phyloP scores from a whole-genome alignment of 495 filamentous ascomycete genomes.

The Aspergillus cavernicola region DNA sequence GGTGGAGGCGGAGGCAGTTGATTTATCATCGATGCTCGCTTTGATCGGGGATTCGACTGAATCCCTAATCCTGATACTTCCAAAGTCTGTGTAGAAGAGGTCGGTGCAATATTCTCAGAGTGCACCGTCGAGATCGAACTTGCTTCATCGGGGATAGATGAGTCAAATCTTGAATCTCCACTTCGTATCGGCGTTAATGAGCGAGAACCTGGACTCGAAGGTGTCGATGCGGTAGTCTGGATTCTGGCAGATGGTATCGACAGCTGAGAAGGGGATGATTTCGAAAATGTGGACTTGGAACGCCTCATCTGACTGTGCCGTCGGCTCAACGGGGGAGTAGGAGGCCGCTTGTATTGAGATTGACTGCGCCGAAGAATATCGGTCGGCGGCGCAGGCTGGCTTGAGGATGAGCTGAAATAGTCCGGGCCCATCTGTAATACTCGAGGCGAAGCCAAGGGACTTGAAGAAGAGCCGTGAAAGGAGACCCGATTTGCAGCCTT shows the following conservation, averaged over 20 bases:
- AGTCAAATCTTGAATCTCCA: conserved; percentile 8
- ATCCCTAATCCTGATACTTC: conserved; percentile 5
- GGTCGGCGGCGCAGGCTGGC: conserved; percentile 15
- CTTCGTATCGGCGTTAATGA: conserved; percentile 19
- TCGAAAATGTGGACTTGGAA: conserved; percentile 36
- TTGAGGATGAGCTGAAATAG: conserved; percentile 26
- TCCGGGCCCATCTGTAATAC: conserved; percentile 32
- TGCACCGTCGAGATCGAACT: not conserved
- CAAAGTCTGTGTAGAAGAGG: not conserved
- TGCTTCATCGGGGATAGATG: conserved; percentile 4
- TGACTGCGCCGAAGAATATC: conserved; percentile 34
- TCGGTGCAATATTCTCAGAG: conserved; percentile 5
- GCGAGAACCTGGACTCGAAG: conserved; percentile 32
- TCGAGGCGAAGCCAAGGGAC: conserved; percentile 18
- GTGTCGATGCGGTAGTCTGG: conserved; percentile 26
- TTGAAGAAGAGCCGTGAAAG: conserved; percentile 25
- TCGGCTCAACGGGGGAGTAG: conserved; percentile 47
- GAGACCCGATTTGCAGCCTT: conserved; percentile 29
- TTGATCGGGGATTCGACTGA: conserved; percentile 10
- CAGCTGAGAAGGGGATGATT: conserved; percentile 30
- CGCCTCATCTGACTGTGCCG: conserved; percentile 47
- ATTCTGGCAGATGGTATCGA: conserved; percentile 26
- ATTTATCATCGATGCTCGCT: conserved; percentile 14
- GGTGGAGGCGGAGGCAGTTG: conserved; percentile 57
- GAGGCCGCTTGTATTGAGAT: conserved; percentile 43